These are phyloP conservation scores for Ceriops tagal DNA, from an alignment of 345 rosid genomes.

Conservation along the genomic window DNA sequence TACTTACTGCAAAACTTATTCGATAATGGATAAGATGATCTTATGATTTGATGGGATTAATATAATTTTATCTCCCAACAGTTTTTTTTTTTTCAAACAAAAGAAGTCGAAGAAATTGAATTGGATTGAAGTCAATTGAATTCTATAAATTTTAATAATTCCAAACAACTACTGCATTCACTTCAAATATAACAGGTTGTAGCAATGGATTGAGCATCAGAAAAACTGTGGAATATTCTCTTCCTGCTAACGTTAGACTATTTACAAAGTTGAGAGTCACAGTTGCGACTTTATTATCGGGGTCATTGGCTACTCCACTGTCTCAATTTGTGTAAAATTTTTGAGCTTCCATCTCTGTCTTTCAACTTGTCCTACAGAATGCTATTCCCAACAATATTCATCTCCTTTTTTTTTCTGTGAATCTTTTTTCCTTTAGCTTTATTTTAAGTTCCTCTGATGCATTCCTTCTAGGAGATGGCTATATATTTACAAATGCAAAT, in stretches of 20 bases:
- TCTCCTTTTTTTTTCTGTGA: not conserved
- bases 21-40: too few relatives aligned
- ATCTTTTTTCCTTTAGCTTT: not conserved
- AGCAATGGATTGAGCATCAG: too few relatives aligned
- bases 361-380: conserved; percentile 19
- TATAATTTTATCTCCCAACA: too few relatives aligned
- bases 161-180: too few relatives aligned
- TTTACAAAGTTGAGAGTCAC: not conserved
- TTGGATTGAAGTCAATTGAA: too few relatives aligned
- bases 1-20: too few relatives aligned
- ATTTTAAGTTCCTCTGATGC: not conserved
- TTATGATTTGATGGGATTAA: too few relatives aligned
- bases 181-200: too few relatives aligned
- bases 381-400: conserved; percentile 24
- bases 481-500: not conserved
- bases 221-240: not conserved
- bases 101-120: too few relatives aligned
- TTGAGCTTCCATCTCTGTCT: conserved; percentile 2
- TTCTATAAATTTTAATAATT: too few relatives aligned
- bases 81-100: too few relatives aligned
- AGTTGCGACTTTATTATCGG: not conserved
- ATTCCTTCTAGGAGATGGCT: not conserved
- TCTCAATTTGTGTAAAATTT: not conserved
- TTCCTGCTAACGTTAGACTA: not conserved
- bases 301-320: not conserved